Conservation (phyloP, 805 yeast genomes). For the Saccharomycopsis babjevae region DNA sequence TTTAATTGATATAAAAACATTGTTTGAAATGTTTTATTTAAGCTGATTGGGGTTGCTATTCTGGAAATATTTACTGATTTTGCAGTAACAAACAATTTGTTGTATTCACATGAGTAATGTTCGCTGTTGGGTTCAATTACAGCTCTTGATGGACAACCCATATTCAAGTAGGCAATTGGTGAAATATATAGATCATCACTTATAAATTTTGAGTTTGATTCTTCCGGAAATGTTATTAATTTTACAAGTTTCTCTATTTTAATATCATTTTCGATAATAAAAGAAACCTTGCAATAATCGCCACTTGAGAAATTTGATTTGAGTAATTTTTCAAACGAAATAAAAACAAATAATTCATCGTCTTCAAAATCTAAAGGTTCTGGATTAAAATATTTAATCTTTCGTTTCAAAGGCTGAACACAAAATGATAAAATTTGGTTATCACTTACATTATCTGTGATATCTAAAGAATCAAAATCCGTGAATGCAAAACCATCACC, state of each 20-base stretch:
- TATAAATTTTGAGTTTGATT: slow-evolving; percentile 40
- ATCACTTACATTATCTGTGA: slow-evolving; percentile 16
- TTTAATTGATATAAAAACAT: slow-evolving; percentile 53
- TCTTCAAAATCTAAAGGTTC: slow-evolving; percentile 29
- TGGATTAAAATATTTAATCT: slow-evolving; percentile 12
- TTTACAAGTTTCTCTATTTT: slow-evolving; percentile 15
- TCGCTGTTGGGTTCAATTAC: neutral
- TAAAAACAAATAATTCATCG: slow-evolving; percentile 34
- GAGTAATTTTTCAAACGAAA: slow-evolving; percentile 41
- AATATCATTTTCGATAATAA: slow-evolving; percentile 1
- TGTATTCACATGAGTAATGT: neutral
- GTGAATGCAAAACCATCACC: neutral
- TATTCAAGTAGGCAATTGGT: slow-evolving; percentile 47
- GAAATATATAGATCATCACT: slow-evolving; percentile 41
- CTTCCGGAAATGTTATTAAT: slow-evolving; percentile 46
- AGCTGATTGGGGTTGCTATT: slow-evolving; percentile 57
- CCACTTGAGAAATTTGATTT: slow-evolving; percentile 60
- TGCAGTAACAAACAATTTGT: slow-evolving; percentile 29
- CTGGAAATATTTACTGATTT: slow-evolving; percentile 55
- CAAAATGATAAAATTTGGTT: neutral
- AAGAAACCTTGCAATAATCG: slow-evolving; percentile 38
- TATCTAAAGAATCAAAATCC: slow-evolving; percentile 12
- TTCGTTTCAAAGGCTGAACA: neutral
- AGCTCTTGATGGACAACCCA: slow-evolving; percentile 26
- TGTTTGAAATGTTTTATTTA: slow-evolving; percentile 53